Evolutionary conservation across 805 yeast genomes (phyloP).

Genomic region (Yamadazyma tumulicola): DNA sequence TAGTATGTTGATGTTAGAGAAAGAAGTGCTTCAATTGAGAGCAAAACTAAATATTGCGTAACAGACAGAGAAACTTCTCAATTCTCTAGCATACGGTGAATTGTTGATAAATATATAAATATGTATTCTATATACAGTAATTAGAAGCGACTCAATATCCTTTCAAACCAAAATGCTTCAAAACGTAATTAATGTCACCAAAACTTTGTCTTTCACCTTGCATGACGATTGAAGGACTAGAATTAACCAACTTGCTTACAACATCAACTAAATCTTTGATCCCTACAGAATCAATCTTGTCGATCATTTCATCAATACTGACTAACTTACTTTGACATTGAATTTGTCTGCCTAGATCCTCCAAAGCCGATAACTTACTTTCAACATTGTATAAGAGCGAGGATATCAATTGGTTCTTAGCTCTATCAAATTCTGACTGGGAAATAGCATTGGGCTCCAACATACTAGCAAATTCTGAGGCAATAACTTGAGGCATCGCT

Average conservation of each 20-base stretch:
- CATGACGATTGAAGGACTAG: conserved; percentile 81
- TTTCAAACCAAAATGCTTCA: conserved; percentile 59
- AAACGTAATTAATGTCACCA: conserved; percentile 73
- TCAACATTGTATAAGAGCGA: conserved; percentile 91
- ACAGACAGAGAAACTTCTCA: neutral
- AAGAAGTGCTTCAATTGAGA: conserved; percentile 57
- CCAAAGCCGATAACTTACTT: conserved; percentile 88
- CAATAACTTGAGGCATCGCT: conserved; percentile 75
- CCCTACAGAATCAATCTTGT: conserved; percentile 64
- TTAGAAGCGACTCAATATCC: conserved; percentile 1
- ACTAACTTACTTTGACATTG: conserved; percentile 77
- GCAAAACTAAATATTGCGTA: conserved; percentile 13
- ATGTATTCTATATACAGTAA: neutral
- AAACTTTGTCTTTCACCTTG: conserved; percentile 84
- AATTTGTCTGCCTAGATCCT: conserved; percentile 93
- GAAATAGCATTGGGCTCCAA: conserved; percentile 49
- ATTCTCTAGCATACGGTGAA: neutral
- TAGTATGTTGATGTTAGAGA: conserved; percentile 48
- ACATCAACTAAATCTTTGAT: conserved; percentile 67
- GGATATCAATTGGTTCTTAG: conserved; percentile 87
- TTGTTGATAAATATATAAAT: no score
- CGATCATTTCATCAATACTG: conserved; percentile 77
- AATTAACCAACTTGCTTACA: conserved; percentile 72
- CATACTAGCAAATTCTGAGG: conserved; percentile 37
- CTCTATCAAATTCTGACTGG: conserved; percentile 74